Evolutionary conservation across 1,139 yeast genomes (phyloP), one percentile per base, ranked within the genome.

Genomic region (Pichia cactophila): DNA sequence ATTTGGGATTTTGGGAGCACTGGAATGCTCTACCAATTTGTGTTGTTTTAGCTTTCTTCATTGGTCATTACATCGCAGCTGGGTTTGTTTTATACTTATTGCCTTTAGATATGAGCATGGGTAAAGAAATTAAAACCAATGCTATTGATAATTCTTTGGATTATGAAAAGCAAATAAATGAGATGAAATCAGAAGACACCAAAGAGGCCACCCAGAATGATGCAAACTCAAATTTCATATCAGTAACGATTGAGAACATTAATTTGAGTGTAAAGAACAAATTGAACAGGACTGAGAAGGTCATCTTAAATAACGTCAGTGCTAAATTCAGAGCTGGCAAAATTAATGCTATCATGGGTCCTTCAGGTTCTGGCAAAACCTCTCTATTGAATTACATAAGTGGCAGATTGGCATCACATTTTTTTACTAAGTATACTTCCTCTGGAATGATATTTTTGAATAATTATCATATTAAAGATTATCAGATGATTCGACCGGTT

Each of bases 341-440:
- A 43, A 72, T 87, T n/a, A 87, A 86, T 65, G 92, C 86, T 0
- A 85, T 87, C 37, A 80, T 87, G 84, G 96, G 96, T 0, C 95
- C 95, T 0, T 85, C 94, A 1, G 95, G 95, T 0, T 81, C 89
- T 7, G 96, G 95, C 3, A 87, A 87, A 61, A 82, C 94, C 0
- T 83, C 95, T 0, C 65, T 86, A 33, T 67, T 87, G 50, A 86
- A 84, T 58, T 69, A 75, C 45, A 69, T 87, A 41, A 81, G 94
- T 14, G 80, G 83, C 26, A 70, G 95, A 51, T 63, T 83, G 14
- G 70, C 72, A 23, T 74, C 83, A 0, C 67, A 73, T 5, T 69
- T 63, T 28, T 60, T 58, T 45, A 69, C 75, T 12, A 70, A 61
- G 52, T 59, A 67, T 40, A 43, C 50, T 2, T 54, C 61, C 0